Conservation (phyloP, 176 grass and related monocot genomes). For the Saccharum officinarum region DNA sequence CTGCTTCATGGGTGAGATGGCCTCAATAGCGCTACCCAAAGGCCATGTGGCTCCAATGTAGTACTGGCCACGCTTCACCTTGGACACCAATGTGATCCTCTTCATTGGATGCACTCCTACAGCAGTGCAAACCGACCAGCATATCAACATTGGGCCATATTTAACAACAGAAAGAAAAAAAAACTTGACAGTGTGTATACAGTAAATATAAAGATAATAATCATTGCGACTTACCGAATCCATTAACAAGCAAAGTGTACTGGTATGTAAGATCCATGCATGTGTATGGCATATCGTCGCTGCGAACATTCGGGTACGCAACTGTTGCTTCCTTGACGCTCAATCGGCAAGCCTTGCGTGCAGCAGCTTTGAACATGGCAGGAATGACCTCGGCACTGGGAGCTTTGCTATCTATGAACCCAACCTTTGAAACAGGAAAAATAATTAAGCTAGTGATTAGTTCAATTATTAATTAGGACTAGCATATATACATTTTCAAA, state of each 20-base stretch:
- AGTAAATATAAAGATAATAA: neutral
- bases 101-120: neutral
- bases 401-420: no score
- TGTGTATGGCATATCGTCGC: neutral
- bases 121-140: neutral
- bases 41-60: neutral
- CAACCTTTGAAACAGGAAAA: no score
- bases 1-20: neutral
- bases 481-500: no score
- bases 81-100: constrained; percentile 3
- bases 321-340: no score
- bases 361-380: no score
- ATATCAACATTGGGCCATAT: no score
- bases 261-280: neutral
- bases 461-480: no score
- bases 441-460: no score
- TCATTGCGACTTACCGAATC: neutral
- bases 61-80: neutral
- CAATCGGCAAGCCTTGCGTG: no score
- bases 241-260: neutral
- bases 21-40: neutral
- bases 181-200: no score
- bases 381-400: no score
- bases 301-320: neutral
- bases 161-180: neutral